Conservation (phyloP, 176 grass and related monocot genomes). For the Oryza meridionalis region DNA sequence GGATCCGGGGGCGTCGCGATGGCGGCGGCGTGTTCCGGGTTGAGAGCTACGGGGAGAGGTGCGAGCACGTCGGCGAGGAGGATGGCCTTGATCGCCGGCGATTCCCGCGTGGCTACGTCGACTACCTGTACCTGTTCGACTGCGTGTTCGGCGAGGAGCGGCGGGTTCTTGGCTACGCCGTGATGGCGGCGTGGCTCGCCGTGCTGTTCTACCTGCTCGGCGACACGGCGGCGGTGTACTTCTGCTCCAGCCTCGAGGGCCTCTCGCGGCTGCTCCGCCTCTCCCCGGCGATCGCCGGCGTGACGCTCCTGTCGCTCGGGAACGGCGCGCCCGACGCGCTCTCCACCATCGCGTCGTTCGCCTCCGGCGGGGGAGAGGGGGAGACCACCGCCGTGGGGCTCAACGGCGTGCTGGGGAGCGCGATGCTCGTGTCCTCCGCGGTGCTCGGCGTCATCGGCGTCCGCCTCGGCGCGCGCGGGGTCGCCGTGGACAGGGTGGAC, state of each 20-base stretch:
- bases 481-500: conserved; percentile 48
- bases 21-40: conserved; percentile 14
- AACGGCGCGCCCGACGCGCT: conserved; percentile 79
- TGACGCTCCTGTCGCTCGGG: conserved; percentile 72
- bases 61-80: background rate
- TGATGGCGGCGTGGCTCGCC: conserved; percentile 55
- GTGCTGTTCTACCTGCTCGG: conserved; percentile 78
- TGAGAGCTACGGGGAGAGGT: conserved; percentile 15
- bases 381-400: conserved; percentile 45
- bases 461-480: conserved; percentile 15
- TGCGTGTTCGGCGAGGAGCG: conserved; percentile 44
- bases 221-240: conserved; percentile 77
- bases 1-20: background rate
- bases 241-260: conserved; percentile 71
- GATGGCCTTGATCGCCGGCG: background rate
- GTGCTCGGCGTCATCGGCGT: conserved; percentile 67
- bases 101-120: conserved; percentile 46
- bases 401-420: conserved; percentile 63
- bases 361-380: background rate
- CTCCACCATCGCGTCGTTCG: conserved; percentile 67
- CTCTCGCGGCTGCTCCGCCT: conserved; percentile 58
- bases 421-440: conserved; percentile 66
- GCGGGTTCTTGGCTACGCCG: conserved; percentile 35
- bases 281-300: conserved; percentile 67
- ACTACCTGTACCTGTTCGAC: conserved; percentile 69